Evolutionary conservation across 495 filamentous ascomycete genomes (phyloP), one percentile per base, ranked within the genome.

Genomic region (Talaromyces ruber): DNA sequence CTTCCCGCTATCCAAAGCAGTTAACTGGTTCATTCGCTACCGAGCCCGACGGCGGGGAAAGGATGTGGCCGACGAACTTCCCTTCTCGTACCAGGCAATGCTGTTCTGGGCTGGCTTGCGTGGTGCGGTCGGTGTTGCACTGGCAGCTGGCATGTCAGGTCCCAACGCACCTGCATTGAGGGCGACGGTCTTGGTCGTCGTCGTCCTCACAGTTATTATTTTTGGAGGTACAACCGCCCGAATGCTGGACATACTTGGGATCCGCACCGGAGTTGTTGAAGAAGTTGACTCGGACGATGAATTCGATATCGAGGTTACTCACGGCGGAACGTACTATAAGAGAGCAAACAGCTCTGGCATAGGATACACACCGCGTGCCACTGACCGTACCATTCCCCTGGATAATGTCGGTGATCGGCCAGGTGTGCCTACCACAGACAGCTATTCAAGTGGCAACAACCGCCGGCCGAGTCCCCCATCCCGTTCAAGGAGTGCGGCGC

Each of bases 141-240:
- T 98, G 37, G 93, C 94, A n/a, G 94, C 93, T 14, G 88, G 94
- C 26, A 81, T 98, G 32, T 69, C 72, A 2, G 94, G 91, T 32
- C 80, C 82, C 25, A 94, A 96, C 66, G 86, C 83, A 7, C 88
- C 86, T 50, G 86, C 88, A 2, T 76, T 98, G 32, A 86, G 89
- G 63, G 93, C 93, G 4, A 98, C 94, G 0, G 93, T 98, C 16
- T 82, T 98, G 4, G 94, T 98, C 2, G 95, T 98, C 2, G 94
- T 98, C 8, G 93, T 98, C 64, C 80, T 98, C 45, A 98, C 94
- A 1, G 94, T 98, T 63, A 98, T 98, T 68, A 96, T 98, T 51
- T 98, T 98, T 68, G 94, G 94, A 45, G 95, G 94, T 39, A 98
- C 95, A 22, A 98, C 94, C 1, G 91, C 94, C n/a, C 88, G 95